These are phyloP conservation scores for Triticum timopheevii DNA, from an alignment of 176 grass and related monocot genomes.

Conservation along the genomic window DNA sequence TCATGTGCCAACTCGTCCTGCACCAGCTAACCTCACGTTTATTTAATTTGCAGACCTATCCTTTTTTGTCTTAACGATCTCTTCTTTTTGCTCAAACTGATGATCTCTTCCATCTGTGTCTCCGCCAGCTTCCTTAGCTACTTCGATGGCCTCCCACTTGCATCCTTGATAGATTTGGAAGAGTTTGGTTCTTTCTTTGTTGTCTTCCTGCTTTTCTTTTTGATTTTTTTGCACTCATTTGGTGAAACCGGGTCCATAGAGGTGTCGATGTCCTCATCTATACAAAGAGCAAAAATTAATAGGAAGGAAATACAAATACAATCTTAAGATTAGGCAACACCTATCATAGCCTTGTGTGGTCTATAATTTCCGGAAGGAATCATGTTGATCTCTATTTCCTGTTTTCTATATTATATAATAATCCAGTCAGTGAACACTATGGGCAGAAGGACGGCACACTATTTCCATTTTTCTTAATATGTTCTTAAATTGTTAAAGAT, in stretches of 20 bases:
- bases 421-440: not conserved
- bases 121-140: not conserved
- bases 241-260: not conserved
- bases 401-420: no score
- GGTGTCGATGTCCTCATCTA: not conserved
- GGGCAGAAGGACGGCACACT: not conserved
- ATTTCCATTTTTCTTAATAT: not conserved
- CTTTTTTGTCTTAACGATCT: no score
- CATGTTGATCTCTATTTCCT: not conserved
- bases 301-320: not conserved
- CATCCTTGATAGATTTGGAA: not conserved
- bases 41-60: no score
- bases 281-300: not conserved
- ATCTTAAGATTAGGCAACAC: not conserved
- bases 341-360: not conserved
- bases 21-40: no score
- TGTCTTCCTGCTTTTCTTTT: not conserved
- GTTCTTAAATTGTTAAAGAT: not conserved
- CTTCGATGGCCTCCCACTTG: not conserved
- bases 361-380: not conserved
- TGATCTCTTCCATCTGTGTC: no score
- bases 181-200: not conserved
- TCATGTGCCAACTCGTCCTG: no score
- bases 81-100: no score
- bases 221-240: not conserved